Base-by-base conservation (phyloP, 2,329 filamentous ascomycete species). In the Periconia sp. region DNA sequence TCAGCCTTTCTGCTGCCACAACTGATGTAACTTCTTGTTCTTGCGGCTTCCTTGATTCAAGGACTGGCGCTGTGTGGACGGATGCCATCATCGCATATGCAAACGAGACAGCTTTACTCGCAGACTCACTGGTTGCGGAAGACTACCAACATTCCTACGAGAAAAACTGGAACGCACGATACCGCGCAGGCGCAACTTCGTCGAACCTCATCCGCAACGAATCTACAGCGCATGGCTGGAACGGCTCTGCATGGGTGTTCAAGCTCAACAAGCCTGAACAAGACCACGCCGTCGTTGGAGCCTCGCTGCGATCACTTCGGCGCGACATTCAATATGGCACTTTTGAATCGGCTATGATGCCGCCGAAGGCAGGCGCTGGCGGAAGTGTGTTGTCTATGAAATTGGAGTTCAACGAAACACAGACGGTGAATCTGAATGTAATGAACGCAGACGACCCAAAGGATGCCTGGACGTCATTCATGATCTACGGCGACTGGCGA, bases 81-180 rank as follows among this genome's bases (percentile, higher is more conserved):
- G 73, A 77, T 28, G 67, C 67, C 7, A 58, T 72, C 21, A 73
- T 76, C 31, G 54, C 70, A 8, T 77, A 76, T 54, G 76, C 75
- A 60, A 77, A 77, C 50, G 73, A 76, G 48, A 73, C 72, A 1
- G 46, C 50, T 11, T 52, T 43, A 12, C 43, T 67, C 6, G 55
- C 59, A 5, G 54, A 62, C 16, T 52, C 64, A n/a, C 71, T 75
- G 37, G 38, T 66, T 4, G 50, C 67, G 6, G 60, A 71, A 43
- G 52, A 63, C n/a, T 76, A 66, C 51, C 55, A 62, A 37, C 65
- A 76, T 50, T 56, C 58, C 16, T 70, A 69, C 43, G 73, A 76
- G 40, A 70, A 67, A 41, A 70, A 70, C 30, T 76, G 70, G 70
- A 71, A 70, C 44, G 57, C 65, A 10, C 53, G 63, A 31, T 75